Evolutionary conservation across 257 asterid species (phyloP), one percentile per base, ranked within the genome.

Genomic region (Vinca minor): DNA sequence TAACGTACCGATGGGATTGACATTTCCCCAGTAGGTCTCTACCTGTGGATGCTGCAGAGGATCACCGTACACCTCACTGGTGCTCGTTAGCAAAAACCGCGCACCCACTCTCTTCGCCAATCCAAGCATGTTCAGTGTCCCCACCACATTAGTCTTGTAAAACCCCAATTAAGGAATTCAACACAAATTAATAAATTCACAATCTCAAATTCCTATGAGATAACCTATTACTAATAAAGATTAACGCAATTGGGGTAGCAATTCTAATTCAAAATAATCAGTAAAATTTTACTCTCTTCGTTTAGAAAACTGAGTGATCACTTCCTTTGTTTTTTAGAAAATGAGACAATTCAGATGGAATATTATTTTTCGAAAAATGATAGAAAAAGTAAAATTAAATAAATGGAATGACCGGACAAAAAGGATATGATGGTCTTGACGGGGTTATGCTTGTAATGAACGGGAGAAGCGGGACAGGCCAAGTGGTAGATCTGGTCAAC

Each of bases 81-180:
- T 92, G 84, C 98, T 92, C 56, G 98, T 89, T 65, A 92, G 95
- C 91, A 92, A 76, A 64, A 92, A 92, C 68, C 98, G 79, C 58
- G 98, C 98, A 77, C 98, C 98, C 13, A 92, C 85, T 68, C 98
- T 79, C 89, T 92, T 92, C 3, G 98, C 98, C 82, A 92, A 79
- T n/a, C 98, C 98, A 42, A 92, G 81, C 98, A 92, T 92, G 82
- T 92, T 92, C 81, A 92, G 49, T 32, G 98, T 92, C 14, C 98
- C 98, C n/a, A 92, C 96, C 73, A 92, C 98, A 76, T 92, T 92
- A 9, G 98, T 92, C 96, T 92, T 92, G 98, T 92, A 67, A 78
- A 67, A 28, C 50, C 41, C 71, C 65, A 38, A 14, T 58, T 38
- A 70, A 56, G 48, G n/a, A 72, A 74, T 73, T 80, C 72, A 81